Conservation (phyloP, 2,329 filamentous ascomycete genomes). For the Drechmeria coniospora region DNA sequence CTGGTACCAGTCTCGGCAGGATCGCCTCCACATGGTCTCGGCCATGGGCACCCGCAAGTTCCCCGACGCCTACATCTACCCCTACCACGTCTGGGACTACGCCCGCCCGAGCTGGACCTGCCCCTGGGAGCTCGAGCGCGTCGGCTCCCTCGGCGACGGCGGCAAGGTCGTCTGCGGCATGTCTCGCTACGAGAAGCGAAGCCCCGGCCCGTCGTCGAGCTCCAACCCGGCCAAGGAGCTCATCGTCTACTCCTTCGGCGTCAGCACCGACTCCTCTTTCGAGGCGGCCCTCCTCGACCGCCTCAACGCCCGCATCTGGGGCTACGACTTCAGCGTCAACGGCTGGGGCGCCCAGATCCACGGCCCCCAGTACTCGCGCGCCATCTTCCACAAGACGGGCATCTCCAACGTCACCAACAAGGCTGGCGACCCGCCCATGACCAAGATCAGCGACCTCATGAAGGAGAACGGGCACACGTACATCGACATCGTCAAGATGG, state of each 20-base stretch:
- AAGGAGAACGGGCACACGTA: constrained; percentile 20
- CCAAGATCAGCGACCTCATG: constrained; percentile 21
- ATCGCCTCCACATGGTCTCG: no score
- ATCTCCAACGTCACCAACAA: constrained; percentile 14
- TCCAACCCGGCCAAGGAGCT: constrained; percentile 9
- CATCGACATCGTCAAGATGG: constrained; percentile 25
- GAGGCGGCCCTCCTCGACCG: constrained; percentile 22
- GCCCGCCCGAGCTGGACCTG: constrained; percentile 22
- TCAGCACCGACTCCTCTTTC: constrained; percentile 21
- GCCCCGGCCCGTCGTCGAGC: constrained; percentile 1
- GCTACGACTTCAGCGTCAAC: constrained; percentile 21
- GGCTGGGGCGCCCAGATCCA: constrained; percentile 16
- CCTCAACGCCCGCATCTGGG: constrained; percentile 21
- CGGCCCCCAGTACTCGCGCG: constrained; percentile 8
- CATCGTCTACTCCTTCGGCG: constrained; percentile 23
- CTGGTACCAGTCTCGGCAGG: no score
- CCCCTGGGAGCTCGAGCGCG: constrained; percentile 22
- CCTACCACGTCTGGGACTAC: constrained; percentile 24
- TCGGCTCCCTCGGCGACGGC: constrained; percentile 23
- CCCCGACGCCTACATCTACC: constrained; percentile 5
- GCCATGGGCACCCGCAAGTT: no score
- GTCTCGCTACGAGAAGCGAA: constrained; percentile 14
- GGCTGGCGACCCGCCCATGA: constrained; percentile 13
- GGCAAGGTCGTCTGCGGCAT: constrained; percentile 28
- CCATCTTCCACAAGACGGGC: constrained; percentile 18